phyloP scores from a whole-genome alignment of 371 early-diverging fungal genomes.

The Mucor ambiguus region DNA sequence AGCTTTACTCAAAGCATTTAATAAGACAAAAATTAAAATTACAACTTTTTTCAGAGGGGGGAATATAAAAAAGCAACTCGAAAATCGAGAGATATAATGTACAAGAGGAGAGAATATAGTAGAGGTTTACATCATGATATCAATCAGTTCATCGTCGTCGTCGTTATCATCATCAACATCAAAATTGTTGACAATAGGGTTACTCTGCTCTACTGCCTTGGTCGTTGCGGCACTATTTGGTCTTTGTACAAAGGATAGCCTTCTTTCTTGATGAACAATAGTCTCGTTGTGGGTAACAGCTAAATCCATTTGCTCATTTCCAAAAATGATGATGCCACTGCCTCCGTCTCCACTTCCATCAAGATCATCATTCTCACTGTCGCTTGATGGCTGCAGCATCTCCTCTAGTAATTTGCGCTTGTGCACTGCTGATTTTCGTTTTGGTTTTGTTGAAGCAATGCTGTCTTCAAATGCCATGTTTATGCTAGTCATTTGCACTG shows the following conservation, averaged over 20 bases:
- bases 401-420: slow-evolving; percentile 30
- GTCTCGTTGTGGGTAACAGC: slow-evolving; percentile 34
- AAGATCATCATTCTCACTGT: slow-evolving; percentile 15
- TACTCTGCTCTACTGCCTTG: background rate
- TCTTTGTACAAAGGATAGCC: background rate
- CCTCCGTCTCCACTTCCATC: slow-evolving; percentile 6
- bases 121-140: slow-evolving; percentile 32
- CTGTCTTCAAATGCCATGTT: slow-evolving; percentile 8
- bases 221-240: background rate
- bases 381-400: slow-evolving; percentile 21
- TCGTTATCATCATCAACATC: slow-evolving; percentile 9
- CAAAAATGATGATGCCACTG: slow-evolving; percentile 20
- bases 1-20: background rate
- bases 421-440: slow-evolving; percentile 22
- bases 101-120: background rate
- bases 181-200: slow-evolving; percentile 9
- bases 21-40: background rate
- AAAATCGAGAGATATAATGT: background rate
- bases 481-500: background rate
- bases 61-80: background rate
- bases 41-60: background rate
- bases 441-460: slow-evolving; percentile 16
- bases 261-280: slow-evolving; percentile 24
- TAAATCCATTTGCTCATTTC: slow-evolving; percentile 29
- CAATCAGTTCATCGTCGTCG: slow-evolving; percentile 36